Evolutionary conservation across 768 basidiomycete species (phyloP), one percentile per base, ranked within the genome.

Genomic region (Termitomyces sp.): DNA sequence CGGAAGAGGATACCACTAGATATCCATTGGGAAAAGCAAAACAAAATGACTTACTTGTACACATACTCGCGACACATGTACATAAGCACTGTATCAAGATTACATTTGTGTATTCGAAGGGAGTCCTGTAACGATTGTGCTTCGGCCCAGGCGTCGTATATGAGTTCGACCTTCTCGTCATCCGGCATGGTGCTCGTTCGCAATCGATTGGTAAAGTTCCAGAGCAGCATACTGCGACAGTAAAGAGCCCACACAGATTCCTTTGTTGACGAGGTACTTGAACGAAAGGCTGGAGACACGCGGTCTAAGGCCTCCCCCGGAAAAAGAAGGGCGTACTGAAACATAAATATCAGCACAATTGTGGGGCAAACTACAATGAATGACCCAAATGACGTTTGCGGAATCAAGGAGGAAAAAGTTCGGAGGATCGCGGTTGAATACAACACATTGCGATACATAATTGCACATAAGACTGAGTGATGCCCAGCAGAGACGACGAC

Each of bases 181-280:
- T 73, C 73, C 11, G 73, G 68, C 56, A 75, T 75, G 0, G 58
- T 31, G 12, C 75, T 74, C 54, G 75, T 73, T 49, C 80, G 67
- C 27, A 85, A 72, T 3, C 82, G 82, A 47, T 78, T 77, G 61
- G 83, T 85, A 65, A 84, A 86, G 63, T 82, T 87, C 89, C 89
- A 92, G 4, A 92, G 75, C 10, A 92, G 78, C 86, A 92, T 88
- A 66, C 83, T 84, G 34, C 90, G 84, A 70, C 89, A 90, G 63
- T 90, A 90, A 27, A 92, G 73, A 0, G 88, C 90, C 90, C 90
- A 92, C 1, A 92, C 78, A 16, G 86, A 85, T 59, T 92, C 87
- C 66, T 90, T 92, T 16, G 85, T 78, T 17, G 85, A 85, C 34
- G 73, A 71, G 54, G 76, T 73, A 53, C 71, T 71, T 23, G 74